Evolutionary conservation across 1,284 basidiomycete genomes (phyloP), one percentile per base, ranked within the genome.

Genomic region (Mycena sp.): DNA sequence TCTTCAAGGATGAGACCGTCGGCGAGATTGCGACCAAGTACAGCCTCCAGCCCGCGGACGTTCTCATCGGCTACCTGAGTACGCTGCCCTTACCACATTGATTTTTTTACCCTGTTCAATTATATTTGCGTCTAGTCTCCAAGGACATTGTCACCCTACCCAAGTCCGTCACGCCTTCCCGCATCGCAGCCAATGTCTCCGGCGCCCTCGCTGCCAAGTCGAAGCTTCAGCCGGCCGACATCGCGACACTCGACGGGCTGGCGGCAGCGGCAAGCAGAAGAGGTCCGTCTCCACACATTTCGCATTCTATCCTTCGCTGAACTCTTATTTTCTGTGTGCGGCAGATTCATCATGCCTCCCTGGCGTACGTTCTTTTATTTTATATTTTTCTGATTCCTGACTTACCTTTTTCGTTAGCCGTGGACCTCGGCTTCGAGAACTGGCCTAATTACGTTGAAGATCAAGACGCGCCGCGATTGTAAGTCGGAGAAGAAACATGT

Each of bases 251-350:
- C 35, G 89, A 93, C 72, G 81, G 79, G 12, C 81, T 93, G 49
- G 90, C 90, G 1, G 85, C 84, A n/a, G 72, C 75, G 91, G 91
- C 48, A 93, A 93, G 78, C 89, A 91, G 78, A 84, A 84, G 71
- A 82, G 88, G 60, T 81, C 14, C 32, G 32, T 35, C 7, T 7
- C 32, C 32, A 9, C 9, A 9, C 14, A 35, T 35, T 35, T 35
- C 9, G 14, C 14, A 7, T 35, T 7, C 14, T 7, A 9, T 9
- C 14, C 9, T 35, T 35, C 14, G 32, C 32, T 35, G 32, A 35
- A 35, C 9, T 14, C 32, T 35, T 14, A 9, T 35, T 35, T 35
- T 35, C 32, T 35, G 7, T 35, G 7, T 35, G 32, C n/a, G n/a
- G 32, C 32, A 35, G 32, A 35, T 35, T 87, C 69, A 80, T 91